Base-by-base conservation (phyloP, 257 asterid genomes). In the Voacanga thouarsii region DNA sequence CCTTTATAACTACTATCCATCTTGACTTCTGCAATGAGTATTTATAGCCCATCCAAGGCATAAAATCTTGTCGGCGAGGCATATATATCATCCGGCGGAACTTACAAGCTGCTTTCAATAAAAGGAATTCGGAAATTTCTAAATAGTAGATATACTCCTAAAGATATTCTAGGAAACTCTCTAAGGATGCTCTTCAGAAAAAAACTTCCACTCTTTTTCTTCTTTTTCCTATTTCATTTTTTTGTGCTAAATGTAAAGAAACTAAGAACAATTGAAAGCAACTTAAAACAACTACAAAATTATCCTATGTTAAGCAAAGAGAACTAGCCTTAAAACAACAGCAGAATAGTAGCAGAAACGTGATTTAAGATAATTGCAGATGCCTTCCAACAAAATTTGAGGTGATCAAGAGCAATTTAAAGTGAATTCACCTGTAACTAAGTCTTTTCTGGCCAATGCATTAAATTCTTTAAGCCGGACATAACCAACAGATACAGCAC, bases 381-480 rank as follows among this genome's bases (percentile, higher is more conserved):
- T 63, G 69, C 23, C 41, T 26, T 61, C 12, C 16, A 10, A n/a
- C 64, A n/a, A 26, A 51, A 44, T 61, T 16, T 33, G 73, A 60
- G 71, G 61, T 21, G 24, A 63, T 33, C n/a, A 47, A 47, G 81
- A 16, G 70, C 12, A 45, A 53, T 53, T n/a, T 28, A 64, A 14
- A 75, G 23, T 24, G 43, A 75, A 72, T 68, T n/a, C 85, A 93
- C 99, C 99, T 81, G 90, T 91, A 80, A 90, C 93, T 83, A 95
- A 84, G 84, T 95, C 97, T 82, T 92, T 95, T 90, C 90, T 90
- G 55, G 99, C 99, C 92, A 95, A 82, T 41, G 99, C 98, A 88
- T 95, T 95, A 89, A 95, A 95, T 85, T 95, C 99, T 88, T 91
- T 95, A n/a, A 95, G 86, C 79, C 92, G 98, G 72, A 95, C 96